phyloP scores from a whole-genome alignment of 2,329 filamentous ascomycete species.

The Colletotrichum viniferum region DNA sequence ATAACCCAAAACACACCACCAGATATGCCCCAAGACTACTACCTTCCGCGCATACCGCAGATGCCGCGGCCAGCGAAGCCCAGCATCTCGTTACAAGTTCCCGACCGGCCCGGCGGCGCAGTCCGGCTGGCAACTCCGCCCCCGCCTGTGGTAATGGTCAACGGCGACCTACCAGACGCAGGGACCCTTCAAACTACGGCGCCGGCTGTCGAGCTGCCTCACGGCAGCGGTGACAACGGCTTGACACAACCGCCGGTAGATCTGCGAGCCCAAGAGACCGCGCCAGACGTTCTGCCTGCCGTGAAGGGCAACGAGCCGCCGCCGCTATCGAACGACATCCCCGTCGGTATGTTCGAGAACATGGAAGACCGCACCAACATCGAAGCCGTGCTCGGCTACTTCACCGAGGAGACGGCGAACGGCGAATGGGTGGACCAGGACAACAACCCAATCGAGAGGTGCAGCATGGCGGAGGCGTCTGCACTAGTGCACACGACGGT shows the following conservation, averaged over 20 bases:
- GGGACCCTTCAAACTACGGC: not conserved
- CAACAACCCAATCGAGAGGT: slow-evolving; percentile 45
- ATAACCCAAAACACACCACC: slow-evolving; percentile 6
- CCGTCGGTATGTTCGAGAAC: slow-evolving; percentile 30
- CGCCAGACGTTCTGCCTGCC: not conserved
- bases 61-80: slow-evolving; percentile 34
- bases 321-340: not conserved
- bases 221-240: not conserved
- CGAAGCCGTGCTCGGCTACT: slow-evolving; percentile 59
- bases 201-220: not conserved
- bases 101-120: slow-evolving; percentile 60
- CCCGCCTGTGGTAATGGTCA: slow-evolving; percentile 56
- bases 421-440: slow-evolving; percentile 56
- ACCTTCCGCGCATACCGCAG: not conserved
- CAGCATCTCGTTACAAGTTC: slow-evolving; percentile 45
- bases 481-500: slow-evolving; percentile 60
- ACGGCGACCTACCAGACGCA: slow-evolving; percentile 38
- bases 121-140: slow-evolving; percentile 67
- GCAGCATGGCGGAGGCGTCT: slow-evolving; percentile 55
- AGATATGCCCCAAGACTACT: not conserved
- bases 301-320: not conserved
- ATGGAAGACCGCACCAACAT: slow-evolving; percentile 57
- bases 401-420: slow-evolving; percentile 54
- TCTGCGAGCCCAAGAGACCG: not conserved
- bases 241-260: not conserved